Base-by-base conservation (phyloP, 2,329 filamentous ascomycete species). In the Lecanicillium sp. region DNA sequence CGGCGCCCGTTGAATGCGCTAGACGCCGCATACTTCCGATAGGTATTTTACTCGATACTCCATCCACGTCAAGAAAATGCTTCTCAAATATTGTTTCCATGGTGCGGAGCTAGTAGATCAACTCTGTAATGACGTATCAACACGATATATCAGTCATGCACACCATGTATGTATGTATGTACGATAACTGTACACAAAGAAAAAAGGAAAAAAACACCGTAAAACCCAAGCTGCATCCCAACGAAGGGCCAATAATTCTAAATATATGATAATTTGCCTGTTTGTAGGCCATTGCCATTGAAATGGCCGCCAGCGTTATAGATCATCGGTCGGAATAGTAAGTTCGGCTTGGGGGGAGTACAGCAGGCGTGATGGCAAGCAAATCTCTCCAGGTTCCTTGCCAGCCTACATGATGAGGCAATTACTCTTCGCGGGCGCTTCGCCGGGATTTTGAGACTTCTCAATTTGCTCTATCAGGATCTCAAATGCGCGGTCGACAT, bases 381-480 rank as follows among this genome's bases (percentile, higher is more conserved):
- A 7, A 7, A 7, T 29, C 12, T 44, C 14, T 29, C 20, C 19
- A 27, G 14, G 14, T 27, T 3, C 19, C 9, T 26, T 12, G 24
- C 19, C 15, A 50, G 48, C 26, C 53, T 75, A 98, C 93, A 98
- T 97, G 58, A 96, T 66, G 48, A 66, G 59, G 67, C 93, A 97
- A 70, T 94, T 95, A 59, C 81, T 81, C 49, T 84, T 85, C 48
- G 83, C 84, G 21, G 88, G 75, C 7, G 89, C 84, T 69, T 95
- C 88, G 60, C 83, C 83, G 1, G 91, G 90, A 63, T 94, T 95
- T 69, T 95, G 87, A 21, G 85, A 83, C 70, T 94, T 95, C 70
- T 98, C 93, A 54, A 98, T 90, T 73, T 97, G 87, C 41, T 79
- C 87, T 59, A 98, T 90, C 73, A 98, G 84, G 54, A 94, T 77